These are phyloP conservation scores for Sphagnum fallax DNA, from an alignment of 228 moss, liverwort and hornwort genomes.

Conservation along the genomic window DNA sequence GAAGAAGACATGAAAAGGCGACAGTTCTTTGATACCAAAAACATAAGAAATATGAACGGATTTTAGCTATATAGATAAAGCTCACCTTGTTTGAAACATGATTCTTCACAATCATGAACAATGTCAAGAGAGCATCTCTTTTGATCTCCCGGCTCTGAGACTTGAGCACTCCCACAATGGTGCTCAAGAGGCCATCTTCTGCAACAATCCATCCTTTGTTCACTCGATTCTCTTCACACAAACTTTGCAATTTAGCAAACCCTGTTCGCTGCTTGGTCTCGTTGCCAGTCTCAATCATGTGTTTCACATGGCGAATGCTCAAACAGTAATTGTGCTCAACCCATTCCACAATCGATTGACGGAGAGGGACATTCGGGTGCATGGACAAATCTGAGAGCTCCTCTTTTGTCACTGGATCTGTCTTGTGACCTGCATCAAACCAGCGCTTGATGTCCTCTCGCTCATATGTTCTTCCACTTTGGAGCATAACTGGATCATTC, in stretches of 20 bases:
- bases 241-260: conserved; percentile 15
- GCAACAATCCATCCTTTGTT: conserved; percentile 39
- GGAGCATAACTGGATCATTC: conserved; percentile 30
- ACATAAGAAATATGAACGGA: too few relatives aligned
- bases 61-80: background rate
- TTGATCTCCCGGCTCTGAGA: conserved; percentile 28
- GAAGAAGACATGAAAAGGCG: too few relatives aligned
- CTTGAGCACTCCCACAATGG: conserved; percentile 23
- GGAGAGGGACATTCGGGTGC: conserved; percentile 30
- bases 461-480: conserved; percentile 39
- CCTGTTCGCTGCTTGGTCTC: conserved; percentile 23
- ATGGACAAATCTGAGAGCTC: conserved; percentile 27
- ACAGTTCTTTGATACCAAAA: too few relatives aligned
- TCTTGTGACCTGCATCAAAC: conserved; percentile 32
- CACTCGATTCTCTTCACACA: conserved; percentile 23
- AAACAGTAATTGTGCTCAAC: conserved; percentile 40
- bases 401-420: conserved; percentile 35
- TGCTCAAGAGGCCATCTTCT: conserved; percentile 20
- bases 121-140: conserved; percentile 18
- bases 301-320: conserved; percentile 30
- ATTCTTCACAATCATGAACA: conserved; percentile 23
- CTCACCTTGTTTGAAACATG: conserved; percentile 25
- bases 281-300: conserved; percentile 17
- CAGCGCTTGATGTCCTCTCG: conserved; percentile 26
- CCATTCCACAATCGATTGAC: conserved; percentile 52